A percentile compares a stretch with the other conserved stretches of the same genome.
phyloP scores from a whole-genome alignment of 352 stramenopile species.

The Phytopythium vexans region DNA sequence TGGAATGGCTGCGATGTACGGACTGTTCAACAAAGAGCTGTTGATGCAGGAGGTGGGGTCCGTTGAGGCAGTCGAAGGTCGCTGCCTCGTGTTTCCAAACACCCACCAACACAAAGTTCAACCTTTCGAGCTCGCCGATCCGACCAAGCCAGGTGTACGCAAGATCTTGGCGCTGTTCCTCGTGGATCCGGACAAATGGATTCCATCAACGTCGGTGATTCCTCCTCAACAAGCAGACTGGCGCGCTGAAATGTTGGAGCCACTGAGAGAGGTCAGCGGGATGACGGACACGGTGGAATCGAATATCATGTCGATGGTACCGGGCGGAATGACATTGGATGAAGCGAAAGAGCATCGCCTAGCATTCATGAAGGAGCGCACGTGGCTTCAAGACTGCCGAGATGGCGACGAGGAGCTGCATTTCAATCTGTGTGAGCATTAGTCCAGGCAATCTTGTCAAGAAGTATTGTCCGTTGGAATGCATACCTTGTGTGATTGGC shows the following conservation, averaged over 20 bases:
- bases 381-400: not conserved
- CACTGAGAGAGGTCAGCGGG: constrained; percentile 5
- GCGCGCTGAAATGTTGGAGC: constrained; percentile 10
- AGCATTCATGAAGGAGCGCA: constrained; percentile 26
- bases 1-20: constrained; percentile 25
- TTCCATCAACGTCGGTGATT: constrained; percentile 35
- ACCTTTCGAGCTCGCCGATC: constrained; percentile 37
- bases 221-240: constrained; percentile 38
- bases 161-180: constrained; percentile 55
- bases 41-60: constrained; percentile 23
- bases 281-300: constrained; percentile 17
- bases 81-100: constrained; percentile 43
- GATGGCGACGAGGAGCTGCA: constrained; percentile 7
- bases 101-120: constrained; percentile 38
- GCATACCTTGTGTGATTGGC: too few relatives aligned
- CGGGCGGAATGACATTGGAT: constrained; percentile 14
- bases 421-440: constrained; percentile 21
- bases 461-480: too few relatives aligned
- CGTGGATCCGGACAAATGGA: constrained; percentile 22
- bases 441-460: not conserved
- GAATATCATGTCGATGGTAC: too few relatives aligned
- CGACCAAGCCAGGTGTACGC: constrained; percentile 20
- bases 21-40: constrained; percentile 12
- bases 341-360: constrained; percentile 18
- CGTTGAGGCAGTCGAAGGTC: constrained; percentile 15